Base-by-base conservation (phyloP, 75 land plant species). In the Selaginella tamariscina region DNA sequence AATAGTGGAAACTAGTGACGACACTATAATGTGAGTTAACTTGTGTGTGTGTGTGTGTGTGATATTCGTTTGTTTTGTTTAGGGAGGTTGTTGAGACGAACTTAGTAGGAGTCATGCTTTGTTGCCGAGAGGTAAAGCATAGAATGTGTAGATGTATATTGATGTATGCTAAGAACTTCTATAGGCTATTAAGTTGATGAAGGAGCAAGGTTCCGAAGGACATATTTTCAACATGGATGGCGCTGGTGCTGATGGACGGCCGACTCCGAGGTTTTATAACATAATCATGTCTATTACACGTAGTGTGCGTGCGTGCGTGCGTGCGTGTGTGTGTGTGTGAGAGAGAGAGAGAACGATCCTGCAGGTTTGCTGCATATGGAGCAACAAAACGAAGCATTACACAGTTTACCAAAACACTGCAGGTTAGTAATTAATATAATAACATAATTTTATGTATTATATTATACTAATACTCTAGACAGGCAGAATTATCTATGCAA, bases 151-250 rank as follows among this genome's bases (percentile, higher is more conserved):
- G n/a, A n/a, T 39, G 49, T 39, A 15, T 39, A 5, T 39, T 39
- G 49, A 39, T 39, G 11, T 5, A 39, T 39, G 11, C 49, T 5
- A 5, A 15, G 11, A 39, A 39, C 49, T 39, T 39, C 49, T 63
- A 30, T 66, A 94, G 98, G 98, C 98, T 20, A 94, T 94, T 60
- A 89, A 82, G 62, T 77, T 82, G 82, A 94, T 94, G 98, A 54
- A 73, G 33, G 69, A 65, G 49, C 98, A 94, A 59, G 83, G 81
- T 71, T 77, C 90, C 15, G 98, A 94, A 1, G 98, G 98, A 31
- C 98, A 94, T 75, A 73, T 94, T 54, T 94, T 94, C 70, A 94
- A 94, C 75, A 87, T 94, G 77, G 98, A 94, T 77, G 98, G 98
- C 65, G 98, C 98, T 62, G 98, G 98, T 71, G 88, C 98, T 44